Conservation (phyloP, 2,329 filamentous ascomycete genomes). For the Claviceps sorghi region DNA sequence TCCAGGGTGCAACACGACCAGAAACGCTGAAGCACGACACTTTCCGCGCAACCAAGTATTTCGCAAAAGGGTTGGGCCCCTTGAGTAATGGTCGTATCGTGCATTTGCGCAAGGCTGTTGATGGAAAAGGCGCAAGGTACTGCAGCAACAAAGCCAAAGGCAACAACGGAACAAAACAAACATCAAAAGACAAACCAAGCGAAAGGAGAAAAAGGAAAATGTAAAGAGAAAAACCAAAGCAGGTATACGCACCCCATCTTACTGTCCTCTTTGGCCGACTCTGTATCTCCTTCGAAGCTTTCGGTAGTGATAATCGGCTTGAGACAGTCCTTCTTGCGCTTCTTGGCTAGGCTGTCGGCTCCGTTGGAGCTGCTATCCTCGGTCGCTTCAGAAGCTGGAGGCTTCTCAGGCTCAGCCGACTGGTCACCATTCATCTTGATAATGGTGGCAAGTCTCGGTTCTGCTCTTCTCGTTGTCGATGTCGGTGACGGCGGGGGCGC, state of each 20-base stretch:
- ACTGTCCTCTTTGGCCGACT: constrained; percentile 14
- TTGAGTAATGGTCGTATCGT: neutral
- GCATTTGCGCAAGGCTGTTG: neutral
- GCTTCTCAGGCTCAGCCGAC: constrained; percentile 18
- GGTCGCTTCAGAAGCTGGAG: constrained; percentile 7
- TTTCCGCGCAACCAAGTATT: neutral
- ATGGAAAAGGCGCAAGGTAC: too few species aligned
- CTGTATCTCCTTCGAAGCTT: constrained; percentile 14
- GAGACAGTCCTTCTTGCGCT: constrained; percentile 59
- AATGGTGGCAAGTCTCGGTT: neutral
- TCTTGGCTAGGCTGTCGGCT: constrained; percentile 35
- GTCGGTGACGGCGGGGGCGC: neutral
- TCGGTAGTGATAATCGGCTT: constrained; percentile 64
- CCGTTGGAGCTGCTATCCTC: constrained; percentile 14
- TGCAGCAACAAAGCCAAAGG: neutral
- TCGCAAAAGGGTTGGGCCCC: neutral
- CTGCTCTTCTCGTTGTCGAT: neutral
- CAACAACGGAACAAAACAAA: neutral
- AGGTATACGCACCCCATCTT: constrained; percentile 22
- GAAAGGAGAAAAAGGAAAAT: neutral
- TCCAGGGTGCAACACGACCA: neutral
- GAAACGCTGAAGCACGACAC: neutral
- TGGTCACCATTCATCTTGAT: constrained; percentile 16
- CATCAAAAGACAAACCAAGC: neutral
- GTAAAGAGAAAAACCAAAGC: neutral